A percentile compares a stretch with the other conserved stretches of the same genome.
These are phyloP conservation scores for Phylloporus rhodoxanthus DNA, from an alignment of 768 basidiomycete species.

Conservation along the genomic window DNA sequence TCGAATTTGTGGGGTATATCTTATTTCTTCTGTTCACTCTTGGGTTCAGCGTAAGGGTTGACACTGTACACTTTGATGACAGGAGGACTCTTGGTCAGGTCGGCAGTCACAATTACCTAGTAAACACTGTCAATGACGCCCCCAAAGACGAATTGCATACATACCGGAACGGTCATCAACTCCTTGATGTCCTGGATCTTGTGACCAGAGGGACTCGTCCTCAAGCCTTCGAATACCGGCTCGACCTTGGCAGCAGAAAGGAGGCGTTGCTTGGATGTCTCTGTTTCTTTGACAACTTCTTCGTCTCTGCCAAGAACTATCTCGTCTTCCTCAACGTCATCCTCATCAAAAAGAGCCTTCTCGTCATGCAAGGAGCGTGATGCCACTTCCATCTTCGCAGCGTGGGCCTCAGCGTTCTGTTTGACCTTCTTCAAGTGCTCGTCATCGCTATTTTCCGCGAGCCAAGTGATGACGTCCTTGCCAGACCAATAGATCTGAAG, in stretches of 20 bases:
- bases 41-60: slow-evolving; percentile 75
- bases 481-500: slow-evolving; percentile 96
- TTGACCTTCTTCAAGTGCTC: slow-evolving; percentile 94
- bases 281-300: slow-evolving; percentile 36
- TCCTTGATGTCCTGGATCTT: slow-evolving; percentile 94
- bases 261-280: slow-evolving; percentile 71
- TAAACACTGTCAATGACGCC: slow-evolving; percentile 3
- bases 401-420: slow-evolving; percentile 86
- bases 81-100: slow-evolving; percentile 91
- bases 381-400: slow-evolving; percentile 84
- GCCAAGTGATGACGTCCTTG: slow-evolving; percentile 89
- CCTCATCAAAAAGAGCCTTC: slow-evolving; percentile 83
- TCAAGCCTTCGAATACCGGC: slow-evolving; percentile 81
- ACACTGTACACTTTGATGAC: slow-evolving; percentile 97
- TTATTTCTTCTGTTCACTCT: slow-evolving; percentile 33
- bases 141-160: slow-evolving; percentile 24
- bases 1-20: slow-evolving; percentile 6
- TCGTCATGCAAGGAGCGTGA: slow-evolving; percentile 84
- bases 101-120: slow-evolving; percentile 91
- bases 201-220: slow-evolving; percentile 70
- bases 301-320: slow-evolving; percentile 66
- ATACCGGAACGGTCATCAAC: slow-evolving; percentile 86
- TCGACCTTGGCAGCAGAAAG: slow-evolving; percentile 70
- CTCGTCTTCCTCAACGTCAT: slow-evolving; percentile 75
- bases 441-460: slow-evolving; percentile 94